Evolutionary conservation across 2,329 filamentous ascomycete genomes (phyloP), one percentile per base, ranked within the genome.

Genomic region (Nothopassalora personata): DNA sequence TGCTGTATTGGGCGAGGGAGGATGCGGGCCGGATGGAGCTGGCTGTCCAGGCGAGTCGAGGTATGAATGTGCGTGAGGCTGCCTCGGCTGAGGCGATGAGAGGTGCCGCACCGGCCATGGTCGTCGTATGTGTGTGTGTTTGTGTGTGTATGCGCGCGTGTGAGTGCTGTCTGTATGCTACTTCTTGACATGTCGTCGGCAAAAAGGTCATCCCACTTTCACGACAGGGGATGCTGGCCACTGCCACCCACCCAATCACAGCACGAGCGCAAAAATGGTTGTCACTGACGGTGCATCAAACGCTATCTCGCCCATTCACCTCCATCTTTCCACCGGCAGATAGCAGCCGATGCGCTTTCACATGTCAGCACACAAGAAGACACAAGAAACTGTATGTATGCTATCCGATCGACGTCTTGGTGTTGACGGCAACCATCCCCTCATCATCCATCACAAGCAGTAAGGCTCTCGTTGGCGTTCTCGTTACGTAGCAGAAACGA

Each of bases 41-140:
- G 10, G 67, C 53, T 18, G 70, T 68, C 72, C 72, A 74, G 39
- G 73, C 72, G 27, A 73, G 65, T 48, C 67, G 71, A 5, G 74
- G 74, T 2, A 75, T 56, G n/a, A 76, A 64, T 39, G 75, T 72
- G 50, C 74, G 74, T 56, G 74, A 71, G 56, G 76, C 68, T 45
- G 67, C 67, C 27, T 67, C 66, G 51, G 66, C 64, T n/a, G 56
- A 31, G 48, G 45, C 39, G 31, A 50, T 19, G 1, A 48, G 54
- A 13, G 56, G 56, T 53, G 56, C 59, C 8, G 50, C 23, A 23
- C 23, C 23, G 23, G 23, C 56, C 61, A 63, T 63, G 39, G 33
- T 50, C 11, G 55, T 23, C 34, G 49, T 15, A 18, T 47, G 15
- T 34, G 7, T 2, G 28, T 47, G 27, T 28, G 34, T 33, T 45